phyloP scores from a whole-genome alignment of 805 yeast genomes.

The Myxozyma lipomycoides region DNA sequence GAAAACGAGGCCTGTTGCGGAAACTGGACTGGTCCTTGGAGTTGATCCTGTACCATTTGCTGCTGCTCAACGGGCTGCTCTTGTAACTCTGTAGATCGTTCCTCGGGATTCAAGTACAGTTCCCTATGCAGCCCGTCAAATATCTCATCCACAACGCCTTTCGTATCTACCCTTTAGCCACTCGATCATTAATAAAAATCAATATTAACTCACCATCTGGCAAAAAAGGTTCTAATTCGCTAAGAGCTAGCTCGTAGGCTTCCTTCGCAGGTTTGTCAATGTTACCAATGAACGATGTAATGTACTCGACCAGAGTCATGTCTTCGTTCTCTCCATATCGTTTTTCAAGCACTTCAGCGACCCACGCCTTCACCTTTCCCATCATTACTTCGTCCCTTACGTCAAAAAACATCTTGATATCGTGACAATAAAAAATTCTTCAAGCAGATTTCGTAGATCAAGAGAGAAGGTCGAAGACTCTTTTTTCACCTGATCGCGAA shows the following conservation, averaged over 20 bases:
- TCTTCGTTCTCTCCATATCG: constrained; percentile 48
- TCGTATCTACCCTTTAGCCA: constrained; percentile 8
- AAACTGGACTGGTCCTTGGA: not conserved
- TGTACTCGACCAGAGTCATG: constrained; percentile 45
- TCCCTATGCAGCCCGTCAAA: constrained; percentile 34
- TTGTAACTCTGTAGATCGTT: not conserved
- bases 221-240: constrained; percentile 43
- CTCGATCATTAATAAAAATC: not conserved
- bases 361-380: too few species aligned
- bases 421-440: too few species aligned
- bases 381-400: too few species aligned
- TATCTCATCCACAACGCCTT: constrained; percentile 37
- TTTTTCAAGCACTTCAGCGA: too few species aligned
- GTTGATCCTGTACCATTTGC: not conserved
- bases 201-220: constrained; percentile 25
- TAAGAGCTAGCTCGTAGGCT: constrained; percentile 35
- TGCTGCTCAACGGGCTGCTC: not conserved
- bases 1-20: too few species aligned
- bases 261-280: constrained; percentile 39
- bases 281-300: constrained; percentile 43
- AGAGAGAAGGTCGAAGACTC: too few species aligned
- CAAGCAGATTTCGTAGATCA: too few species aligned
- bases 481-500: too few species aligned
- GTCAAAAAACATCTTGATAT: too few species aligned
- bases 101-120: not conserved